Evolutionary conservation across 192 early-diverging fungal genomes (phyloP).

Genomic region (Funneliformis geosporum): DNA sequence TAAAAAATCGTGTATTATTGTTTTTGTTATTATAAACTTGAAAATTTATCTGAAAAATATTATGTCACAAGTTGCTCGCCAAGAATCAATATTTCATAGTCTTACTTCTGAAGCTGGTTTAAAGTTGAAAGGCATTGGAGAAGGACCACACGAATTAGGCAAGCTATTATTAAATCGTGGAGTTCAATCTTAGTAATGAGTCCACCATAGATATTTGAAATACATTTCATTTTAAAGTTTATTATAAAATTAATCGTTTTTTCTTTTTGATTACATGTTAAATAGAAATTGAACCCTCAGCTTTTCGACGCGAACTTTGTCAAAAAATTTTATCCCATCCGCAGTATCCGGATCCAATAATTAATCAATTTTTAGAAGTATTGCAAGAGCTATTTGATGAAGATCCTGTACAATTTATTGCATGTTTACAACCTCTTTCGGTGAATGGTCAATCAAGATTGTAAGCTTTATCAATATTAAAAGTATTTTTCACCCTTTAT

Average conservation of each 20-base stretch:
- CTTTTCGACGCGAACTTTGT: constrained; percentile 11
- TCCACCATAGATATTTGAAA: not conserved
- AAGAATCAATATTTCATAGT: constrained; percentile 3
- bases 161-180: not conserved
- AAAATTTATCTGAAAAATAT: not conserved
- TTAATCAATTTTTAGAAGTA: constrained; percentile 38
- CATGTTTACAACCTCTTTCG: constrained; percentile 34
- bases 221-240: not conserved
- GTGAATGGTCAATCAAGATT: not conserved
- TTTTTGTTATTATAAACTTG: too few species aligned
- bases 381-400: constrained; percentile 38
- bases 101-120: constrained; percentile 6
- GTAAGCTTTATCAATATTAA: not conserved
- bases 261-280: not conserved
- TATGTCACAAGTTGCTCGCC: not conserved
- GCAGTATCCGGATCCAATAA: constrained; percentile 13
- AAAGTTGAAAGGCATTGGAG: not conserved
- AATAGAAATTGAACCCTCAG: constrained; percentile 27
- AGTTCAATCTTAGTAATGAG: not conserved
- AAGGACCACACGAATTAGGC: constrained; percentile 1
- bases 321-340: constrained; percentile 21
- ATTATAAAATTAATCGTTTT: not conserved
- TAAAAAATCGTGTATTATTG: too few species aligned
- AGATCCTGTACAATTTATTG: constrained; percentile 31
- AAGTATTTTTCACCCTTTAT: not conserved